phyloP scores from a whole-genome alignment of 768 basidiomycete genomes.

The Panaeolus cyanescens region DNA sequence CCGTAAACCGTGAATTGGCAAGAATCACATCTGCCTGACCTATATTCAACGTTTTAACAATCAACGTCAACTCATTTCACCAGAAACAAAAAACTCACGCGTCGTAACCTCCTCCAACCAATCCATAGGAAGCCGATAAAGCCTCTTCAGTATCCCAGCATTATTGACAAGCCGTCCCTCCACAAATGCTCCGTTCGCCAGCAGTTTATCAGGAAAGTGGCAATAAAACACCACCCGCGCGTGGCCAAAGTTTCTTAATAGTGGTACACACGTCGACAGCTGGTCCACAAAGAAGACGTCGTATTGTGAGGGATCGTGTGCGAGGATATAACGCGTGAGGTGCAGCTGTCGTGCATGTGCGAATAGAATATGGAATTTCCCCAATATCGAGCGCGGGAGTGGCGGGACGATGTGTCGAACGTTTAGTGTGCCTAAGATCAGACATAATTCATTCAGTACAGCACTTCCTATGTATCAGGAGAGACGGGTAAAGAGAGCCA shows the following conservation, averaged over 20 bases:
- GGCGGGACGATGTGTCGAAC: conserved; percentile 75
- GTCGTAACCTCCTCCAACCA: conserved; percentile 89
- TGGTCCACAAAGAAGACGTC: conserved; percentile 97
- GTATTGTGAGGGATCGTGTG: conserved; percentile 46
- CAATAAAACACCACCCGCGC: conserved; percentile 96
- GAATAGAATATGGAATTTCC: conserved; percentile 85
- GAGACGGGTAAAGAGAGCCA: background rate
- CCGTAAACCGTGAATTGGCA: conserved; percentile 90
- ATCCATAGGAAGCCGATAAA: conserved; percentile 92
- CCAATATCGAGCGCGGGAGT: conserved; percentile 78
- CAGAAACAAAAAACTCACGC: conserved; percentile 44
- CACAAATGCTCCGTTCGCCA: conserved; percentile 70
- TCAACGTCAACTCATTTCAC: background rate
- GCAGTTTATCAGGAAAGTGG: conserved; percentile 95
- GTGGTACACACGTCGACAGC: conserved; percentile 87
- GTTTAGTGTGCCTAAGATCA: conserved; percentile 66
- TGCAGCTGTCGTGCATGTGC: conserved; percentile 90
- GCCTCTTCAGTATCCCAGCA: conserved; percentile 56
- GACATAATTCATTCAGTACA: background rate
- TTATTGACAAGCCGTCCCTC: conserved; percentile 50
- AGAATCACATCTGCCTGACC: conserved; percentile 90
- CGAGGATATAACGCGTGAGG: conserved; percentile 67
- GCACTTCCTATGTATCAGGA: background rate
- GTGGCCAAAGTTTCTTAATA: conserved; percentile 64
- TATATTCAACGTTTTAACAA: conserved; percentile 30